A percentile compares a stretch with the other conserved stretches of the same genome.
phyloP scores from a whole-genome alignment of 148 eudicot genomes.

The Nepenthes mirabilis region DNA sequence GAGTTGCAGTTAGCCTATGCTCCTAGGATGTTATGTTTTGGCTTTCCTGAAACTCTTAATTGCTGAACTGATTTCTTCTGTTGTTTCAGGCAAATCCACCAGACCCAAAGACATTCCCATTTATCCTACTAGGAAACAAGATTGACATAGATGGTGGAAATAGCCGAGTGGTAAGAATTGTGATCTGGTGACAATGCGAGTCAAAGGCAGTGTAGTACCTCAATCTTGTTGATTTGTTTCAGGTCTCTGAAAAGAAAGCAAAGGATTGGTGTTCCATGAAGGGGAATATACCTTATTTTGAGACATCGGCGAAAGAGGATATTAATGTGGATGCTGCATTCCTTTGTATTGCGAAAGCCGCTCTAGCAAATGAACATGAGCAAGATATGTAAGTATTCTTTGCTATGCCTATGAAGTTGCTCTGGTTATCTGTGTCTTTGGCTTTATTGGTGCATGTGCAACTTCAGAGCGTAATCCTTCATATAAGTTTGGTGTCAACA shows the following conservation, averaged over 20 bases:
- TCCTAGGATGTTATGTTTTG: no score
- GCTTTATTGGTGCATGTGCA: background rate
- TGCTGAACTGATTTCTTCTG: background rate
- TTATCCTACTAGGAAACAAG: constrained; percentile 70
- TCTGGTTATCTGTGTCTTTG: background rate
- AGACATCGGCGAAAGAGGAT: constrained; percentile 82
- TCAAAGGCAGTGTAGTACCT: background rate
- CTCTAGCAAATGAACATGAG: constrained; percentile 59
- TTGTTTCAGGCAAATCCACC: constrained; percentile 48
- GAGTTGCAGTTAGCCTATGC: no score
- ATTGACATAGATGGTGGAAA: constrained; percentile 69
- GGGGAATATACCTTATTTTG: constrained; percentile 64
- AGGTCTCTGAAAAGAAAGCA: constrained; percentile 76
- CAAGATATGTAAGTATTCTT: constrained; percentile 55
- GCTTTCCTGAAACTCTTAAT: no score
- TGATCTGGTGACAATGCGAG: background rate
- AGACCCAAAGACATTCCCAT: constrained; percentile 57
- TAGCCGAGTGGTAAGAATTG: constrained; percentile 53
- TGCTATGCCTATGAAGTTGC: background rate
- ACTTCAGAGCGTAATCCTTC: no score
- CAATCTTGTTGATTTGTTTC: constrained; percentile 2
- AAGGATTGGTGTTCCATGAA: constrained; percentile 69
- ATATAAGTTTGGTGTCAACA: no score
- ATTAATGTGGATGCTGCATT: constrained; percentile 68
- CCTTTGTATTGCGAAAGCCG: constrained; percentile 54